A percentile compares a stretch with the other conserved stretches of the same genome.
phyloP scores from a whole-genome alignment of 768 basidiomycete genomes.

The Serendipita sp. region DNA sequence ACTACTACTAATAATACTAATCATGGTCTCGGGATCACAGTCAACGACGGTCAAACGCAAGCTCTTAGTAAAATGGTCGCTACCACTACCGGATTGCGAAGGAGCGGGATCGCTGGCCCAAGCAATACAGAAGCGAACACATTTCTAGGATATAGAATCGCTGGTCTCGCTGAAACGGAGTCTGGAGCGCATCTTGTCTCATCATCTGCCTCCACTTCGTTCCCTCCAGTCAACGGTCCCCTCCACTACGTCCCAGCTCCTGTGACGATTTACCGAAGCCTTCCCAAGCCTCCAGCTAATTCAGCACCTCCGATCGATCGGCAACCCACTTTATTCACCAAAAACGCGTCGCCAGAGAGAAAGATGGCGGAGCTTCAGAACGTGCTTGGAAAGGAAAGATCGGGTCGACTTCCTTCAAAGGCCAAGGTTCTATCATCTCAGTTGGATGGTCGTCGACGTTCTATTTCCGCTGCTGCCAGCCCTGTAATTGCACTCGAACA shows the following conservation, averaged over 20 bases:
- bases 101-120: too few relatives aligned
- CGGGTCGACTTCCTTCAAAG: conserved; percentile 39
- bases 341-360: conserved; percentile 32
- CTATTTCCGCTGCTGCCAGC: conserved; percentile 14
- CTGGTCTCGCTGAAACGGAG: background rate
- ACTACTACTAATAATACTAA: background rate
- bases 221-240: background rate
- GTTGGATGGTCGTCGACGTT: conserved; percentile 8
- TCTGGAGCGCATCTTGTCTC: background rate
- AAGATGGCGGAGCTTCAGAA: conserved; percentile 43
- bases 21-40: background rate
- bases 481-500: conserved; percentile 42
- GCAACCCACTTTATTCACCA: conserved; percentile 39
- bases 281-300: background rate
- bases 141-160: too few relatives aligned
- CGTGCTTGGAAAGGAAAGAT: conserved; percentile 42
- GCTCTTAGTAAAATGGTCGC: too few relatives aligned
- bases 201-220: background rate
- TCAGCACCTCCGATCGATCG: conserved; percentile 21
- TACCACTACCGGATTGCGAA: too few relatives aligned
- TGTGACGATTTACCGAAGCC: background rate
- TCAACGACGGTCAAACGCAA: background rate
- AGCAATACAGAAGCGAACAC: too few relatives aligned
- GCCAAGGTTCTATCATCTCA: conserved; percentile 29
- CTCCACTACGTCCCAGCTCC: background rate